phyloP scores from a whole-genome alignment of 164 flowering plant species.

The Chloranthus sessilifolius region DNA sequence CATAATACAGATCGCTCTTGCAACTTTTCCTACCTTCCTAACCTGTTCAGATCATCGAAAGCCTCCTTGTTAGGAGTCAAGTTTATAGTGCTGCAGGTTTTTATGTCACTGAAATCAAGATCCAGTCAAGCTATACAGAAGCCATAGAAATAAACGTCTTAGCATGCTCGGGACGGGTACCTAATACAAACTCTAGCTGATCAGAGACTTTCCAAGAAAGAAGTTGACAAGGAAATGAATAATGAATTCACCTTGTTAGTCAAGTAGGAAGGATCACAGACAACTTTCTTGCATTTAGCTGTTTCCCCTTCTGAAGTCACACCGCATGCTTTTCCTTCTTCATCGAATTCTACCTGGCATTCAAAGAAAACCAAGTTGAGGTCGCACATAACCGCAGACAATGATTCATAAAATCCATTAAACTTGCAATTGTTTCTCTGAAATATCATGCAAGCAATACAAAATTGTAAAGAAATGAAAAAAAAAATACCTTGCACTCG shows the following conservation, averaged over 20 bases:
- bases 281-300: slow-evolving; percentile 90
- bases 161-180: background rate
- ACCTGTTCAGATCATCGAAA: slow-evolving; percentile 43
- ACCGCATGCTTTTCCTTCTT: slow-evolving; percentile 78
- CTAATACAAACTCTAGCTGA: background rate
- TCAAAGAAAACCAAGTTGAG: slow-evolving; percentile 6
- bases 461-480: too few species aligned
- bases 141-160: background rate
- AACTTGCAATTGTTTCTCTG: too few species aligned
- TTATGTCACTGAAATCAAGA: too few species aligned
- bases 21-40: slow-evolving; percentile 85
- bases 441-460: too few species aligned
- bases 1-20: slow-evolving; percentile 94
- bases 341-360: slow-evolving; percentile 80
- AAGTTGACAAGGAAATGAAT: slow-evolving; percentile 6
- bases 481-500: slow-evolving; percentile 77
- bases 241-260: slow-evolving; percentile 60
- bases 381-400: too few species aligned
- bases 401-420: too few species aligned
- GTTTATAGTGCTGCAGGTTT: too few species aligned
- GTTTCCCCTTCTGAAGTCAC: slow-evolving; percentile 97
- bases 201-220: background rate
- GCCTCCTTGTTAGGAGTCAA: background rate
- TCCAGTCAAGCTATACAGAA: background rate
- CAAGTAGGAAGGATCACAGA: slow-evolving; percentile 96